A percentile compares a stretch with the other conserved stretches of the same genome.
phyloP scores from a whole-genome alignment of 139 green algal genomes.

The Chlamydomonas incerta region DNA sequence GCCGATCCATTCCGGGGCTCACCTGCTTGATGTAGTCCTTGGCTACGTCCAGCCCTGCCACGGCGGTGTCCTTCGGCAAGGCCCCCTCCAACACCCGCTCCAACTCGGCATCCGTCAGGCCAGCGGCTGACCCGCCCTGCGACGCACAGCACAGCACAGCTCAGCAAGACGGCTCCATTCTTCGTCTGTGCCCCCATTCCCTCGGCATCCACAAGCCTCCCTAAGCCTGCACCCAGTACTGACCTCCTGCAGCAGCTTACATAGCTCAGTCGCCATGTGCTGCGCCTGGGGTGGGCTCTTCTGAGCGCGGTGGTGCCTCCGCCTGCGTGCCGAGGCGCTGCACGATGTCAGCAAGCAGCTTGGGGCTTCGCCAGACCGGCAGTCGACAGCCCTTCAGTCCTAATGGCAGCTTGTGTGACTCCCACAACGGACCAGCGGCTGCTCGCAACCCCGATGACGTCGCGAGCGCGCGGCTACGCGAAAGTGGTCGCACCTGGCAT shows the following conservation, averaged over 20 bases:
- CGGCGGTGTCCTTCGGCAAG: neutral
- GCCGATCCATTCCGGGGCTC: too few relatives aligned
- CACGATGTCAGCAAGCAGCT: too few relatives aligned
- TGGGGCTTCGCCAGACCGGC: too few relatives aligned
- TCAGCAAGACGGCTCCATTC: too few relatives aligned
- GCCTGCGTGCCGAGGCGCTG: neutral
- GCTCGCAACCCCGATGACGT: too few relatives aligned
- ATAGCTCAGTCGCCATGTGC: slow-evolving; percentile 2
- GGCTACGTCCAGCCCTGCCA: neutral
- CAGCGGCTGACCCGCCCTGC: neutral
- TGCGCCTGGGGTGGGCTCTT: slow-evolving; percentile 1
- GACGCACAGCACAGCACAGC: too few relatives aligned
- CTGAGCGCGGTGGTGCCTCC: neutral
- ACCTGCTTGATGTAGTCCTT: slow-evolving; percentile 42
- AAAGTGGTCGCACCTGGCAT: neutral
- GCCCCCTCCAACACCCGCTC: slow-evolving; percentile 6
- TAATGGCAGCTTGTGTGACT: too few relatives aligned
- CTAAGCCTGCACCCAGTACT: neutral
- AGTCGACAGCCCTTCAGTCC: too few relatives aligned
- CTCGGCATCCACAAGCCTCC: too few relatives aligned
- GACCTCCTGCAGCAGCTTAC: neutral
- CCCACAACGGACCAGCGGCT: too few relatives aligned
- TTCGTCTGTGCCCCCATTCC: too few relatives aligned
- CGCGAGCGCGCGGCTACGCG: too few relatives aligned
- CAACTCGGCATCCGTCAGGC: neutral